These are phyloP conservation scores for Tricholoma bakamatsutake DNA, from an alignment of 768 basidiomycete genomes.

Conservation along the genomic window DNA sequence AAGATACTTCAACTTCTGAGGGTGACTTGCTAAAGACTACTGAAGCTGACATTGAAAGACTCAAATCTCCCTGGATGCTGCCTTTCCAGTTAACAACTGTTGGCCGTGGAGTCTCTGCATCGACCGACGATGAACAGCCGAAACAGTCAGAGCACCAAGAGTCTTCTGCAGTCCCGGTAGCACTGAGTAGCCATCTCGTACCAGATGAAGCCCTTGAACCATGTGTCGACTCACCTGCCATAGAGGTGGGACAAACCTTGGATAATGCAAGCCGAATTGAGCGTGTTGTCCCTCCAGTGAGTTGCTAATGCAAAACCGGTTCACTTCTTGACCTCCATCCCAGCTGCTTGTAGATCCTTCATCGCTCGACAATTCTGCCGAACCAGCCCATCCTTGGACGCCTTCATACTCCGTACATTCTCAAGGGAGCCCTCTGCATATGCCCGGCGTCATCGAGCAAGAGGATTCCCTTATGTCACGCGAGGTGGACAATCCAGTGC, in stretches of 20 bases:
- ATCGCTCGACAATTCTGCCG: conserved; percentile 9
- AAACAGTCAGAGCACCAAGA: conserved; percentile 11
- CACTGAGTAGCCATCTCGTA: neutral
- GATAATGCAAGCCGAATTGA: neutral
- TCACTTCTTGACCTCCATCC: neutral
- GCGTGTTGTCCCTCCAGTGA: neutral
- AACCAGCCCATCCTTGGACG: conserved; percentile 28
- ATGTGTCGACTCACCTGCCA: neutral
- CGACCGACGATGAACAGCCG: conserved; percentile 15
- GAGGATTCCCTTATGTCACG: neutral
- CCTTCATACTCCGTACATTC: conserved; percentile 37
- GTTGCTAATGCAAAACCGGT: neutral
- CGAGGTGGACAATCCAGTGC: neutral
- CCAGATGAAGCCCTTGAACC: neutral
- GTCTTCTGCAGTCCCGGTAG: neutral
- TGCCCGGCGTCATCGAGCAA: conserved; percentile 7
- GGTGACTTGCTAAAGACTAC: neutral
- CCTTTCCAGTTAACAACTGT: conserved; percentile 47
- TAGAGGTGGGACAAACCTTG: neutral
- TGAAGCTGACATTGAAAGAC: conserved; percentile 29
- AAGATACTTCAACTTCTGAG: neutral
- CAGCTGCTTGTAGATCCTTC: conserved; percentile 17
- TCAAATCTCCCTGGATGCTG: conserved; percentile 47
- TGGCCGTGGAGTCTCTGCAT: conserved; percentile 19
- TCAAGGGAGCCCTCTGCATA: conserved; percentile 28